Evolutionary conservation across 306 rosid genomes (phyloP).

Genomic region (Glycine soja): DNA sequence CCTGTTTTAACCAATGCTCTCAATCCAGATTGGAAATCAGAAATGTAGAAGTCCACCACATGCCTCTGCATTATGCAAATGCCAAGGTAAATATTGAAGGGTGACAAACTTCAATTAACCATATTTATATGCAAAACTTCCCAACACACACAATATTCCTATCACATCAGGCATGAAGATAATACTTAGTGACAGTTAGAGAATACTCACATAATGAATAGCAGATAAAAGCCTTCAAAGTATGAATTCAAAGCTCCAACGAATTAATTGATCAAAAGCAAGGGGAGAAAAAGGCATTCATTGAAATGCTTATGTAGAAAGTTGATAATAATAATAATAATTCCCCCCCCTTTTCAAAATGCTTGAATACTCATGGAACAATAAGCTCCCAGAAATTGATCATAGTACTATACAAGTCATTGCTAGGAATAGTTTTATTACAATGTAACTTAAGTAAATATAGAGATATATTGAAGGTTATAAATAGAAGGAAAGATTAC

Average conservation of each 20-base stretch:
- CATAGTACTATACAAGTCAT: neutral
- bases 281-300: neutral
- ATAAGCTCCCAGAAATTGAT: neutral
- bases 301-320: neutral
- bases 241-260: neutral
- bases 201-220: neutral
- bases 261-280: neutral
- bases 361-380: neutral
- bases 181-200: neutral
- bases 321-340: neutral
- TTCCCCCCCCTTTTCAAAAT: neutral
- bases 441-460: neutral
- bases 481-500: neutral
- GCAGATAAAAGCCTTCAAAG: conserved; percentile 1
- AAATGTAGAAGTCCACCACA: conserved; percentile 21
- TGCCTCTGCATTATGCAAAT: neutral
- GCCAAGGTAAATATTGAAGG: neutral
- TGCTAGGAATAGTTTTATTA: neutral
- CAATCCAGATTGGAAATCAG: conserved; percentile 8
- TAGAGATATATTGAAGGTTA: neutral
- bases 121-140: neutral
- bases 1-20: conserved; percentile 22
- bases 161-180: neutral
- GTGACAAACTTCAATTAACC: neutral
- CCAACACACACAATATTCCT: neutral